These are phyloP conservation scores for Xylariomycetidae sp. DNA, from an alignment of 2,329 filamentous ascomycete genomes.

Conservation along the genomic window DNA sequence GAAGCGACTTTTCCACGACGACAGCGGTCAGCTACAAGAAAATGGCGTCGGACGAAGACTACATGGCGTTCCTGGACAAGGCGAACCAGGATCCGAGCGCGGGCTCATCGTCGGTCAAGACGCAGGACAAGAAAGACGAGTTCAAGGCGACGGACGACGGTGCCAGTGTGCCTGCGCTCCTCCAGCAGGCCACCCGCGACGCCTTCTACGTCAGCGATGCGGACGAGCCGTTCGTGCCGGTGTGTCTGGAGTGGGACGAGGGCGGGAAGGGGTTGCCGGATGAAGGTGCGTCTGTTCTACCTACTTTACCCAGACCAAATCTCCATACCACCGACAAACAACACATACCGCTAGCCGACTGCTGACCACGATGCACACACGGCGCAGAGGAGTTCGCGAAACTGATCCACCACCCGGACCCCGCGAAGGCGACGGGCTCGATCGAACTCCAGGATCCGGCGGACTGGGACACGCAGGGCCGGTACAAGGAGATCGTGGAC, in stretches of 20 bases:
- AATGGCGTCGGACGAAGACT: slow-evolving; percentile 76
- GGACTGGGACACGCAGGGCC: slow-evolving; percentile 66
- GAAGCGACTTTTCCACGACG: no score
- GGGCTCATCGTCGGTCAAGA: slow-evolving; percentile 34
- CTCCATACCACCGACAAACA: no score
- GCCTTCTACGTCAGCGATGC: slow-evolving; percentile 73
- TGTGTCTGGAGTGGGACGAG: slow-evolving; percentile 58
- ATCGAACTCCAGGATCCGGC: slow-evolving; percentile 61
- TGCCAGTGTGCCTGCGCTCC: slow-evolving; percentile 52
- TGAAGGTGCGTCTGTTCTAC: slow-evolving; percentile 56
- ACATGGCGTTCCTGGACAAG: slow-evolving; percentile 79
- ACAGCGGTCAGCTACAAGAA: no score
- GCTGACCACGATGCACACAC: no score
- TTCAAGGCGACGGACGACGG: slow-evolving; percentile 49
- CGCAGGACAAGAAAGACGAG: slow-evolving; percentile 27
- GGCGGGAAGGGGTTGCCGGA: slow-evolving; percentile 48
- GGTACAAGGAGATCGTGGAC: slow-evolving; percentile 64
- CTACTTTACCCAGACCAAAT: no score
- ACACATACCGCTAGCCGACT: no score
- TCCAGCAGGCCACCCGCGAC: slow-evolving; percentile 46
- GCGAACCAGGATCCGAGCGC: slow-evolving; percentile 73
- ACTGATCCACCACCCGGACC: slow-evolving; percentile 54
- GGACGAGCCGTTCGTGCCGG: slow-evolving; percentile 78
- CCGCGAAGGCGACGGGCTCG: slow-evolving; percentile 45
- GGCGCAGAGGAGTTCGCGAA: slow-evolving; percentile 62